Evolutionary conservation across 345 rosid genomes (phyloP).

Genomic region (Populus pruinosa): DNA sequence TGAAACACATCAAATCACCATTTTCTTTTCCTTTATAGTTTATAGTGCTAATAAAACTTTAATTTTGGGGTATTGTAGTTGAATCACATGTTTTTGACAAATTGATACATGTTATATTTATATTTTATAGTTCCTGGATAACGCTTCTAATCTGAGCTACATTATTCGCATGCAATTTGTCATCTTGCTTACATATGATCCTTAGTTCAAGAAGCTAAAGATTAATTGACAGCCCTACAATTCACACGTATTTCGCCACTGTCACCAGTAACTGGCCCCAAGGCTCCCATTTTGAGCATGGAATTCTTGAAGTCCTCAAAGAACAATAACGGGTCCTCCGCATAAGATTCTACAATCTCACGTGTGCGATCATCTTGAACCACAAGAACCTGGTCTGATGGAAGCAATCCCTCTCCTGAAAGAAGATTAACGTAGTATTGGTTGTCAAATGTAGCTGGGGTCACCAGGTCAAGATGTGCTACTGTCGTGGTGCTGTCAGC

Average conservation of each 20-base stretch:
- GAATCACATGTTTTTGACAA: not conserved
- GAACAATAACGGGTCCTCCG: conserved; percentile 45
- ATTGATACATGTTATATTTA: not conserved
- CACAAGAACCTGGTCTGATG: conserved; percentile 67
- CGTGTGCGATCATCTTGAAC: conserved; percentile 47
- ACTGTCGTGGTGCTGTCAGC: conserved; percentile 23
- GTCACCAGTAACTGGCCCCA: conserved; percentile 27
- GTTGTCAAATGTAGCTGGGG: conserved; percentile 76
- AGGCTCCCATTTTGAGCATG: conserved; percentile 63
- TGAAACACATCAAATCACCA: too few species aligned
- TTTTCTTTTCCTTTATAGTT: too few species aligned
- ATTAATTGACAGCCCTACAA: conserved; percentile 45
- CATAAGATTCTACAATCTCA: conserved; percentile 50
- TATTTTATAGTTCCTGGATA: not conserved
- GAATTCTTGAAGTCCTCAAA: conserved; percentile 61
- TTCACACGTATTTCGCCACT: conserved; percentile 45
- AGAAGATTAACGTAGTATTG: conserved; percentile 74
- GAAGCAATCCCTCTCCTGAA: conserved; percentile 74
- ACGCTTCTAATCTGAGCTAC: not conserved
- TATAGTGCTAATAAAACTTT: too few species aligned
- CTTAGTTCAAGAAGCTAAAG: not conserved
- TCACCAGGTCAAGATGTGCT: conserved; percentile 64
- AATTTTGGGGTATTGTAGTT: too few species aligned
- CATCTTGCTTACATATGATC: not conserved
- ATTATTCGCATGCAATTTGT: not conserved